A percentile compares a stretch with the other conserved stretches of the same genome.
These are phyloP conservation scores for Hygrophila difformis DNA, from an alignment of 257 asterid species.

Conservation along the genomic window DNA sequence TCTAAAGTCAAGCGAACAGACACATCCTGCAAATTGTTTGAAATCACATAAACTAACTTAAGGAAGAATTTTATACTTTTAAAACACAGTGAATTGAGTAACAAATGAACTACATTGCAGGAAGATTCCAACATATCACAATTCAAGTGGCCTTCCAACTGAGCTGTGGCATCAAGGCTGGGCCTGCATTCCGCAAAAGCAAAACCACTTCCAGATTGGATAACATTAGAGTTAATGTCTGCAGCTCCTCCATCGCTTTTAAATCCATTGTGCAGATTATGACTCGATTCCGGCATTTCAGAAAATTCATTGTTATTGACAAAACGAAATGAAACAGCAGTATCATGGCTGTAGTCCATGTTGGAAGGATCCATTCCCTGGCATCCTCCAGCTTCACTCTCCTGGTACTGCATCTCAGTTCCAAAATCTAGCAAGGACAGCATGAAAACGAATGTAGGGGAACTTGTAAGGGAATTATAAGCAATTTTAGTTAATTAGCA, in stretches of 20 bases:
- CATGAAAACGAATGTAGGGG: not conserved
- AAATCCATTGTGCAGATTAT: constrained; percentile 12
- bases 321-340: constrained; percentile 18
- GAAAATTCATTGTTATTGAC: constrained; percentile 19
- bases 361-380: constrained; percentile 16
- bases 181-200: constrained; percentile 18
- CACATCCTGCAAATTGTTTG: constrained; percentile 39
- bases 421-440: constrained; percentile 21
- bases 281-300: constrained; percentile 11
- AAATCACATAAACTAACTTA: constrained; percentile 5
- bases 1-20: constrained; percentile 29
- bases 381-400: constrained; percentile 18
- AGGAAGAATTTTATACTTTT: not conserved
- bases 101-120: constrained; percentile 7
- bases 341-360: constrained; percentile 16
- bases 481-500: constrained; percentile 5
- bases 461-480: constrained; percentile 1
- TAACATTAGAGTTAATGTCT: constrained; percentile 18
- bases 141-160: constrained; percentile 19
- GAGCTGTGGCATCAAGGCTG: constrained; percentile 18
- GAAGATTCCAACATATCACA: not conserved
- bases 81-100: not conserved
- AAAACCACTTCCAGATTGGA: constrained; percentile 16
- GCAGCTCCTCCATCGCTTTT: constrained; percentile 15
- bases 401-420: constrained; percentile 19